phyloP scores from a whole-genome alignment of 371 early-diverging fungal species.

The Circinella umbellata region DNA sequence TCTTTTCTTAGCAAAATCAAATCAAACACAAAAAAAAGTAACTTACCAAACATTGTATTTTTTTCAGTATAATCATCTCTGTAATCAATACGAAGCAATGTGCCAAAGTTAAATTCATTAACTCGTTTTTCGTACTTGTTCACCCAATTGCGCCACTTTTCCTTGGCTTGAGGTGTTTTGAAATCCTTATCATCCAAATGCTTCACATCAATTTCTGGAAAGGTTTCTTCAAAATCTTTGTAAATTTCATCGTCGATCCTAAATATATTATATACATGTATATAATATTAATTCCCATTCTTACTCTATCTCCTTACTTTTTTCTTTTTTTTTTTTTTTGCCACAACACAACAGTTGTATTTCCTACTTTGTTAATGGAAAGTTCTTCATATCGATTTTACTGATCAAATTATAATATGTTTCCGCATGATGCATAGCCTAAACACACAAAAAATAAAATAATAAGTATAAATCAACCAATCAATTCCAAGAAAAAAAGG shows the following conservation, averaged over 20 bases:
- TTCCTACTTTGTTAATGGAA: conserved; percentile 79
- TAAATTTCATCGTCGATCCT: conserved; percentile 88
- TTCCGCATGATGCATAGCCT: conserved; percentile 92
- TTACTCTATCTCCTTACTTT: neutral
- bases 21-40: neutral
- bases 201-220: conserved; percentile 72
- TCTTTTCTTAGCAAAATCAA: neutral
- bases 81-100: conserved; percentile 80
- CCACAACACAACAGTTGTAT: neutral
- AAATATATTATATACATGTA: neutral
- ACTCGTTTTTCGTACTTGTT: conserved; percentile 84
- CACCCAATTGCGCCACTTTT: conserved; percentile 87
- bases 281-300: no score
- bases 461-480: neutral
- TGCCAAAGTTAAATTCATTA: conserved; percentile 92
- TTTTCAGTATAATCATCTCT: conserved; percentile 80
- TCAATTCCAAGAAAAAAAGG: no score
- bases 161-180: conserved; percentile 82
- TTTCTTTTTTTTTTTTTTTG: neutral
- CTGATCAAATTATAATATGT: conserved; percentile 85
- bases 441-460: conserved; percentile 7
- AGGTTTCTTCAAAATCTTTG: conserved; percentile 71
- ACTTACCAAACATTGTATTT: conserved; percentile 86
- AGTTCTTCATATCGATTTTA: conserved; percentile 65
- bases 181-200: conserved; percentile 75